These are phyloP conservation scores for Hirsutella minnesotensis DNA, from an alignment of 2,329 filamentous ascomycete species.

Conservation along the genomic window DNA sequence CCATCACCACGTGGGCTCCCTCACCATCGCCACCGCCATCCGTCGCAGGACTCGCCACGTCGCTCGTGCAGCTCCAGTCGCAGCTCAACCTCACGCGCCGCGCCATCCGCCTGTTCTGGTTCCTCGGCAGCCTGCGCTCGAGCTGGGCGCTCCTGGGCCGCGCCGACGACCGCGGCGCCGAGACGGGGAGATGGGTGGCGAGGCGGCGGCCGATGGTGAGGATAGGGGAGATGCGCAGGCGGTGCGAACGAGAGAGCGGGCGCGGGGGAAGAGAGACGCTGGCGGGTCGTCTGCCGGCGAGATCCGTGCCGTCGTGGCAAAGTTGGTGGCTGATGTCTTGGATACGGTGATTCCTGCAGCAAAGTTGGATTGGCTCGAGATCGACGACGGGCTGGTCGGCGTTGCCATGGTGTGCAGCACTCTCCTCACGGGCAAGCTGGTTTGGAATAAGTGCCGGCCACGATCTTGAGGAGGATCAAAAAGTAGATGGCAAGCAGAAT, in stretches of 20 bases:
- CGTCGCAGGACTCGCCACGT: slow-evolving; percentile 15
- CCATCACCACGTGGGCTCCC: neutral
- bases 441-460: slow-evolving; percentile 42
- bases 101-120: slow-evolving; percentile 58
- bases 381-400: slow-evolving; percentile 40
- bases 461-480: neutral
- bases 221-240: slow-evolving; percentile 9
- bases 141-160: slow-evolving; percentile 31
- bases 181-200: slow-evolving; percentile 32
- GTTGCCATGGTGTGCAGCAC: slow-evolving; percentile 50
- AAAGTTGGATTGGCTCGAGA: slow-evolving; percentile 47
- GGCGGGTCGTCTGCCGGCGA: slow-evolving; percentile 15
- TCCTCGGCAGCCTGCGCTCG: slow-evolving; percentile 44
- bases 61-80: slow-evolving; percentile 23
- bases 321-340: slow-evolving; percentile 42
- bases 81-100: slow-evolving; percentile 41
- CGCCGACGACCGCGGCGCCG: slow-evolving; percentile 5
- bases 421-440: slow-evolving; percentile 44
- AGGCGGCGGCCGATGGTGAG: slow-evolving; percentile 24
- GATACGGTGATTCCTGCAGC: slow-evolving; percentile 52
- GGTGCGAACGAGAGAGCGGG: slow-evolving; percentile 14
- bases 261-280: slow-evolving; percentile 22
- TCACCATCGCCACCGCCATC: slow-evolving; percentile 8
- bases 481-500: no score
- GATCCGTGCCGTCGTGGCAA: slow-evolving; percentile 20